Conservation (phyloP, 495 filamentous ascomycete species). For the Hypoxylon lenormandii region DNA sequence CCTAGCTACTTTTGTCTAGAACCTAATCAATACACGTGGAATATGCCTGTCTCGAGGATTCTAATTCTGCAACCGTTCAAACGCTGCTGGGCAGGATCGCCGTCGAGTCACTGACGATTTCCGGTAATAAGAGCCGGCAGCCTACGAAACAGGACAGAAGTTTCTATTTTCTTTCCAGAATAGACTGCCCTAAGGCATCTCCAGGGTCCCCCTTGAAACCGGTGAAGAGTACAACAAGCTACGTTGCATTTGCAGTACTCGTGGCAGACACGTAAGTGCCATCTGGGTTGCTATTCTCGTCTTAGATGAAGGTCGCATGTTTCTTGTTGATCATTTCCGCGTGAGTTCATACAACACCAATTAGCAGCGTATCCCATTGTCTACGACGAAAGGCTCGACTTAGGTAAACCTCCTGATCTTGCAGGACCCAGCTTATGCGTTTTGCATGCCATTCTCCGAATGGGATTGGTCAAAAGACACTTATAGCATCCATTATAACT, state of each 20-base stretch:
- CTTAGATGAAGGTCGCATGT: slow-evolving; percentile 12
- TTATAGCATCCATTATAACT: slow-evolving; percentile 18
- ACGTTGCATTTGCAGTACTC: slow-evolving; percentile 38
- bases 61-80: slow-evolving; percentile 13
- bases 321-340: slow-evolving; percentile 34
- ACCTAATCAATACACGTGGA: slow-evolving; percentile 29
- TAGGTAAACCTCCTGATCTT: slow-evolving; percentile 23
- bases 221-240: slow-evolving; percentile 16
- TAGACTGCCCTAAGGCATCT: background rate
- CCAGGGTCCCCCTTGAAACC: slow-evolving; percentile 34
- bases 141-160: slow-evolving; percentile 17
- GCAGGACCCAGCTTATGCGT: background rate
- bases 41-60: slow-evolving; percentile 25
- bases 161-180: slow-evolving; percentile 45
- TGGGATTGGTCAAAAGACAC: slow-evolving; percentile 28
- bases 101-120: slow-evolving; percentile 2
- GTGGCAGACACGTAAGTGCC: slow-evolving; percentile 18
- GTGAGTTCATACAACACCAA: background rate
- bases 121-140: slow-evolving; percentile 7
- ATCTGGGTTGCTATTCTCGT: slow-evolving; percentile 38
- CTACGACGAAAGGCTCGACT: slow-evolving; percentile 11
- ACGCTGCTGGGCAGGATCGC: slow-evolving; percentile 11
- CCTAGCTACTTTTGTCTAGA: slow-evolving; percentile 1
- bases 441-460: slow-evolving; percentile 9
- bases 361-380: background rate